These are phyloP conservation scores for Auricularia sp. DNA, from an alignment of 768 basidiomycete species.

Conservation along the genomic window DNA sequence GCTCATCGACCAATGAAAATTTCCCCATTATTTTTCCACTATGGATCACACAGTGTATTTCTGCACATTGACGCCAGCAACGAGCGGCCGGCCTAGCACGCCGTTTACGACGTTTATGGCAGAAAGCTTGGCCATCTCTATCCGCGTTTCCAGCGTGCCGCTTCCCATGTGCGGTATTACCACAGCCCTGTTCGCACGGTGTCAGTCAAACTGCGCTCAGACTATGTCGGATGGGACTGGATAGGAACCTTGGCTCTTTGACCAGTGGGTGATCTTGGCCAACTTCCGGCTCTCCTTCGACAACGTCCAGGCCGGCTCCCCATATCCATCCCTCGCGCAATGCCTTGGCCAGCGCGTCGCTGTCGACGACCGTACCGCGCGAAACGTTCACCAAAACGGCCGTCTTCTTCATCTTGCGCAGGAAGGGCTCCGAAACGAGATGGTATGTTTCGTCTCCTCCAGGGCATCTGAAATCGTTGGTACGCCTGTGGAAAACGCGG, in stretches of 20 bases:
- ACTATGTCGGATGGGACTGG: not conserved
- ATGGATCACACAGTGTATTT: not conserved
- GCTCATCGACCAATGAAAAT: too few relatives aligned
- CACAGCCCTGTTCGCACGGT: conserved; percentile 42
- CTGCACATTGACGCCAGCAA: conserved; percentile 34
- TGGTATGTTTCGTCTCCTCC: conserved; percentile 21
- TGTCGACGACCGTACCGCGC: conserved; percentile 34
- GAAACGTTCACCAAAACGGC: conserved; percentile 34
- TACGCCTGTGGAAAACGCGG: not conserved
- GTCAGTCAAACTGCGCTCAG: not conserved
- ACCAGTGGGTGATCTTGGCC: conserved; percentile 67
- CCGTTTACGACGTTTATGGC: conserved; percentile 59
- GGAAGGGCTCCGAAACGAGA: conserved; percentile 26
- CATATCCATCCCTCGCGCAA: conserved; percentile 25
- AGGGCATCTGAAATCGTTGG: not conserved
- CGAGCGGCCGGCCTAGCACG: conserved; percentile 43
- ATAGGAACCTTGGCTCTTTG: conserved; percentile 53
- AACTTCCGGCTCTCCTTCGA: conserved; percentile 39
- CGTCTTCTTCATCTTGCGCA: conserved; percentile 31
- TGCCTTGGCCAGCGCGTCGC: conserved; percentile 31
- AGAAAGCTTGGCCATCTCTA: conserved; percentile 72
- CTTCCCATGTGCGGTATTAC: conserved; percentile 88
- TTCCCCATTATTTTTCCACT: too few relatives aligned
- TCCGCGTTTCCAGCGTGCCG: conserved; percentile 76
- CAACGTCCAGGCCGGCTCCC: conserved; percentile 36